A percentile compares a stretch with the other conserved stretches of the same genome.
These are phyloP conservation scores for Nyssa sinensis DNA, from an alignment of 148 eudicot genomes.

Conservation along the genomic window DNA sequence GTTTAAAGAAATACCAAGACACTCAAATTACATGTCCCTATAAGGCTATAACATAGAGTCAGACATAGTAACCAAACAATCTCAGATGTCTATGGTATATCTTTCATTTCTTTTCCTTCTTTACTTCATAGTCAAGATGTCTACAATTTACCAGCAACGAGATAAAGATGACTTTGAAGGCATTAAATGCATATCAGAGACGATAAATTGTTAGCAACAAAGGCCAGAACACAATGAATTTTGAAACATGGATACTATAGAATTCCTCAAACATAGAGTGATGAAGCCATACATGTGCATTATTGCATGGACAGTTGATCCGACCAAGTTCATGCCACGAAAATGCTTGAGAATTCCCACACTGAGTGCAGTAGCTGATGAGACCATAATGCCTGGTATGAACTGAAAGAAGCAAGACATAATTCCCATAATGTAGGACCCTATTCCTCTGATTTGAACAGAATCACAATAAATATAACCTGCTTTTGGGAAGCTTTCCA, in stretches of 20 bases:
- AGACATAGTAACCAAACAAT: not conserved
- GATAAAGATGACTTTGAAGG: not conserved
- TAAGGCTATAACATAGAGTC: not conserved
- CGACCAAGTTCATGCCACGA: conserved; percentile 74
- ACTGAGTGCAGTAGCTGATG: conserved; percentile 66
- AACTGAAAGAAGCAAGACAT: conserved; percentile 13
- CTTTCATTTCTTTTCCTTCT: not conserved
- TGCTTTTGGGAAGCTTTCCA: conserved; percentile 55
- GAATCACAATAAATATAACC: conserved; percentile 34
- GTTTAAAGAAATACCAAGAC: not conserved
- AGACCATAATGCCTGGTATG: conserved; percentile 73
- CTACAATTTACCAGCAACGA: not conserved
- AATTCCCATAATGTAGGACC: not conserved
- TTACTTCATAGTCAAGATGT: too few relatives aligned
- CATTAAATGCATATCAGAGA: not conserved
- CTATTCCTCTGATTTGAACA: not conserved
- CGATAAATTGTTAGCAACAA: not conserved
- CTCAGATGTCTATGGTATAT: not conserved
- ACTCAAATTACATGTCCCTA: not conserved
- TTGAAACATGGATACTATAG: not conserved
- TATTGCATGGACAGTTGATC: conserved; percentile 57
- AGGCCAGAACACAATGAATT: not conserved
- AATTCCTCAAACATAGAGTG: not conserved
- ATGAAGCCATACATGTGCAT: conserved; percentile 39
- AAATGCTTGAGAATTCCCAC: conserved; percentile 72